Evolutionary conservation across 179 eudicot species (phyloP).

Genomic region (Carnegiea gigantea): DNA sequence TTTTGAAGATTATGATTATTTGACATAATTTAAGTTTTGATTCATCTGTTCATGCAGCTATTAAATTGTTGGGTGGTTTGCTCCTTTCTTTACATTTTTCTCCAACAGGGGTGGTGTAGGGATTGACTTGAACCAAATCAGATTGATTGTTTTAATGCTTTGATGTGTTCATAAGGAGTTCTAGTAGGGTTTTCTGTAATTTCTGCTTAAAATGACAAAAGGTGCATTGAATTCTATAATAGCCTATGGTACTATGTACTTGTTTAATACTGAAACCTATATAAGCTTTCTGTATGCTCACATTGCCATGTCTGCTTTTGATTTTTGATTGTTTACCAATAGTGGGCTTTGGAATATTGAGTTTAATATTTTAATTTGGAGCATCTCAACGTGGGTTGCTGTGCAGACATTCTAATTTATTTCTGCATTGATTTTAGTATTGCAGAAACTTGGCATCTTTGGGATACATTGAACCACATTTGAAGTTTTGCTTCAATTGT

Average conservation of each 20-base stretch:
- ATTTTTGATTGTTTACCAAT: neutral
- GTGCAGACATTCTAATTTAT: conserved; percentile 13
- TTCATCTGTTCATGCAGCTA: neutral
- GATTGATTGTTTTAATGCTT: neutral
- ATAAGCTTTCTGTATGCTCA: neutral
- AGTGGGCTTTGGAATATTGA: neutral
- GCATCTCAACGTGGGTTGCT: neutral
- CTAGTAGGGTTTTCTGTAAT: neutral
- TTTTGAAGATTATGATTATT: neutral
- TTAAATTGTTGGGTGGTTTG: neutral
- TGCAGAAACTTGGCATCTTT: conserved; percentile 27
- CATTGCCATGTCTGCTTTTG: conserved; percentile 13
- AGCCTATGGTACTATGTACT: neutral
- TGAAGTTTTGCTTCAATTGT: conserved; percentile 24
- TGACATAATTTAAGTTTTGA: neutral
- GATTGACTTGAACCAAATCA: neutral
- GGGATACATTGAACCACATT: conserved; percentile 29
- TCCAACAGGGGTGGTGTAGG: neutral
- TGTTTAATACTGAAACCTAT: conserved; percentile 16
- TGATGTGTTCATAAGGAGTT: neutral
- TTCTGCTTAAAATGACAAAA: neutral
- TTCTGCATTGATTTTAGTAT: conserved; percentile 10
- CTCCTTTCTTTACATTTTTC: neutral
- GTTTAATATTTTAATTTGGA: conserved; percentile 6
- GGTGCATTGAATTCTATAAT: neutral